A percentile compares a stretch with the other conserved stretches of the same genome.
phyloP scores from a whole-genome alignment of 768 basidiomycete genomes.

The Suillus alpinus region DNA sequence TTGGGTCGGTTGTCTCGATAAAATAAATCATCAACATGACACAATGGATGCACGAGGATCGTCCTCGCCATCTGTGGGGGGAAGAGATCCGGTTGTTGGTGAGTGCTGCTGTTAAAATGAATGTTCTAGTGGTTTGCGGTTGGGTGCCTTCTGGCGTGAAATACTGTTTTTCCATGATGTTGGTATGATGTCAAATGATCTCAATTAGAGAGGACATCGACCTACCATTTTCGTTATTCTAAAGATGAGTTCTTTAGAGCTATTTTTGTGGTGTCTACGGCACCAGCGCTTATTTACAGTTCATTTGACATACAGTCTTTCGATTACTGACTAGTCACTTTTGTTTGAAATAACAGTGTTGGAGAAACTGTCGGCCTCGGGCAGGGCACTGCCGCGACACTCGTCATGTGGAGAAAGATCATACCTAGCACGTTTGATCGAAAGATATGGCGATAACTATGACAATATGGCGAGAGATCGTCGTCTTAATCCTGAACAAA shows the following conservation, averaged over 20 bases:
- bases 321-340: slow-evolving; percentile 2
- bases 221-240: not conserved
- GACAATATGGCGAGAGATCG: slow-evolving; percentile 78
- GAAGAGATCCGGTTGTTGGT: not conserved
- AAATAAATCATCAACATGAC: not conserved
- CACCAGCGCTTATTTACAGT: not conserved
- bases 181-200: not conserved
- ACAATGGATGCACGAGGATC: not conserved
- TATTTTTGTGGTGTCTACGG: slow-evolving; percentile 5
- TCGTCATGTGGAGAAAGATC: slow-evolving; percentile 65
- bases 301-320: not conserved
- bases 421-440: slow-evolving; percentile 65
- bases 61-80: not conserved
- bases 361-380: slow-evolving; percentile 55
- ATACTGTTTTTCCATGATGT: not conserved
- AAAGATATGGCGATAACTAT: slow-evolving; percentile 69
- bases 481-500: slow-evolving; percentile 78
- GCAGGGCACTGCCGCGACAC: slow-evolving; percentile 51
- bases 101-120: not conserved
- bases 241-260: not conserved
- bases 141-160: not conserved
- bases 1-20: slow-evolving; percentile 32
- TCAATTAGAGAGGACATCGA: not conserved
- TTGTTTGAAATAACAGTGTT: slow-evolving; percentile 45
- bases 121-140: not conserved